These are phyloP conservation scores for Pythium phragmiticola DNA, from an alignment of 352 stramenopile species.

Conservation along the genomic window DNA sequence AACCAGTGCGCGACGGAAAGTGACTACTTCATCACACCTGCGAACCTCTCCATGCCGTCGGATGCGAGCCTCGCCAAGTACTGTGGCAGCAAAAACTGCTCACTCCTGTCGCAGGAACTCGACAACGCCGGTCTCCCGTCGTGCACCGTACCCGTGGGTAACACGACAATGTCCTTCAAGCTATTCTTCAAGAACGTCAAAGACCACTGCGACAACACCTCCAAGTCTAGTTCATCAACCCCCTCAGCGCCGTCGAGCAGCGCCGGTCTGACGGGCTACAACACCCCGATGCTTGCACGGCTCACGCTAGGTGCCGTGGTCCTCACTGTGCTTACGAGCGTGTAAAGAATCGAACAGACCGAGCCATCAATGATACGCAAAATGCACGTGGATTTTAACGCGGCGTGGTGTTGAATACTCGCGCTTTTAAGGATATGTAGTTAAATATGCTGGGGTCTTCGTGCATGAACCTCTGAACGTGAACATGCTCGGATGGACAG, in stretches of 20 bases:
- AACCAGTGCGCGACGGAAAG: slow-evolving; percentile 41
- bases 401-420: no score
- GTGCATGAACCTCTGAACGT: neutral
- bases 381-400: no score
- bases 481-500: neutral
- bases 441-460: neutral
- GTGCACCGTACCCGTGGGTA: slow-evolving; percentile 30
- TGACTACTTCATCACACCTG: slow-evolving; percentile 36
- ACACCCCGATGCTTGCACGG: neutral
- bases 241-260: neutral
- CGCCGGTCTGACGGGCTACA: neutral
- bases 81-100: slow-evolving; percentile 38
- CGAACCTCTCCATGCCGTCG: slow-evolving; percentile 28
- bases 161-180: slow-evolving; percentile 33
- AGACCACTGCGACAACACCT: slow-evolving; percentile 20
- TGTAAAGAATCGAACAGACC: no score
- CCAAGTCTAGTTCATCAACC: neutral
- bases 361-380: no score
- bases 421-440: no score
- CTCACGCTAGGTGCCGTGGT: neutral
- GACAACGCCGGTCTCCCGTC: slow-evolving; percentile 38
- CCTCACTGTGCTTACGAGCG: neutral
- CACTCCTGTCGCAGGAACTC: slow-evolving; percentile 33
- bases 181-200: slow-evolving; percentile 38
- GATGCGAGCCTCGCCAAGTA: slow-evolving; percentile 31